Conservation (phyloP, 371 early-diverging fungal genomes). For the Umbelopsis sp. region DNA sequence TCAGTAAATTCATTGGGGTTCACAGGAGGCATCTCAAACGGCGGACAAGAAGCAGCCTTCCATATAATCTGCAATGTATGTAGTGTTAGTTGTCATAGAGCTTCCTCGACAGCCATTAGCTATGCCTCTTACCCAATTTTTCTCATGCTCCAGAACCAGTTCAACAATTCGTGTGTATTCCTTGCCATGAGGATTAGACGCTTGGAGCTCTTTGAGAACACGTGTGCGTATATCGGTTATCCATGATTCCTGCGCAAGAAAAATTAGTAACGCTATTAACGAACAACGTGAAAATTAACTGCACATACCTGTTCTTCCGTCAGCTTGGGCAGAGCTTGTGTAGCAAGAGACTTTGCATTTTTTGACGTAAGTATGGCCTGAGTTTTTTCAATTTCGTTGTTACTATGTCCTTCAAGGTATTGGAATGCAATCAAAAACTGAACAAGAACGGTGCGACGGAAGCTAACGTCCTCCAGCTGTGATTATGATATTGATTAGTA, state of each 20-base stretch:
- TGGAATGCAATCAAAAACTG: slow-evolving; percentile 78
- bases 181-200: slow-evolving; percentile 50
- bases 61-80: slow-evolving; percentile 38
- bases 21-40: slow-evolving; percentile 45
- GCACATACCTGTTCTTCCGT: slow-evolving; percentile 37
- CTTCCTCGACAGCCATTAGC: not conserved
- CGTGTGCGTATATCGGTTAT: slow-evolving; percentile 28
- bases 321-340: slow-evolving; percentile 37
- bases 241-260: slow-evolving; percentile 32
- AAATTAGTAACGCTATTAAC: not conserved
- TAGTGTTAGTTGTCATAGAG: not conserved
- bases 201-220: slow-evolving; percentile 30
- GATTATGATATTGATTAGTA: not conserved
- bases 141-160: slow-evolving; percentile 41
- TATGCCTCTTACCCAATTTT: slow-evolving; percentile 41
- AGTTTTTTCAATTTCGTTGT: slow-evolving; percentile 41
- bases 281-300: not conserved
- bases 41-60: slow-evolving; percentile 54
- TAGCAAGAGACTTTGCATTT: slow-evolving; percentile 36
- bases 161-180: slow-evolving; percentile 47
- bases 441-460: slow-evolving; percentile 78
- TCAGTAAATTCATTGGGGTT: slow-evolving; percentile 28
- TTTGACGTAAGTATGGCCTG: slow-evolving; percentile 34
- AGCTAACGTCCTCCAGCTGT: slow-evolving; percentile 66
- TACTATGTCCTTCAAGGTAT: slow-evolving; percentile 54